Conservation (phyloP, 2,329 filamentous ascomycete genomes). For the Pezicula rhizophila region DNA sequence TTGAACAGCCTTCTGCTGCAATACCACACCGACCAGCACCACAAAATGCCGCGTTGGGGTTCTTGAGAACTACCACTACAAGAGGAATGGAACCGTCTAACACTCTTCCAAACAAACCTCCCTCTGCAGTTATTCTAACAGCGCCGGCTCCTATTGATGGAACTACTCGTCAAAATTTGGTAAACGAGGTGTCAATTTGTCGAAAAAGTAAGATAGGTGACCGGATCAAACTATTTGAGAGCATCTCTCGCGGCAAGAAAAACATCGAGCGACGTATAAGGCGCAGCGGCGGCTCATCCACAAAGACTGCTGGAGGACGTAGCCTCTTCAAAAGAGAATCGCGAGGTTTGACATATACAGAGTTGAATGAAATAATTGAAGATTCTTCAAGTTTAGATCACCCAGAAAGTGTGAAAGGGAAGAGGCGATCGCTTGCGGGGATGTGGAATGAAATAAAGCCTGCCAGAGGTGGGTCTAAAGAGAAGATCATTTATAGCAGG, state of each 20-base stretch:
- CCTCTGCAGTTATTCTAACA: background rate
- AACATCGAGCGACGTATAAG: background rate
- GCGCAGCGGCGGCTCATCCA: slow-evolving; percentile 9
- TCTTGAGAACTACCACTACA: background rate
- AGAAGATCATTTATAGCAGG: background rate
- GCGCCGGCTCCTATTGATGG: background rate
- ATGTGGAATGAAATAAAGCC: slow-evolving; percentile 7
- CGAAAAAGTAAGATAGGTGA: slow-evolving; percentile 18
- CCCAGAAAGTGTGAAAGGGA: background rate
- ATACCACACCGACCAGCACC: background rate
- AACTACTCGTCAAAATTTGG: slow-evolving; percentile 1
- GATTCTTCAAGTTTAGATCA: slow-evolving; percentile 1
- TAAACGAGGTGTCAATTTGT: background rate
- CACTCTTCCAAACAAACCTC: background rate
- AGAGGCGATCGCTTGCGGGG: slow-evolving; percentile 5
- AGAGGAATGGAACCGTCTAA: background rate
- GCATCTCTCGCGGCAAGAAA: background rate
- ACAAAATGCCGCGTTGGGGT: background rate
- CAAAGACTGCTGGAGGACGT: background rate
- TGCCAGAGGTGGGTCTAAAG: background rate
- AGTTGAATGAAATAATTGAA: slow-evolving; percentile 8
- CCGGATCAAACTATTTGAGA: slow-evolving; percentile 21
- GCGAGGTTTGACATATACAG: background rate
- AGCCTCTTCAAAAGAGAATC: background rate
- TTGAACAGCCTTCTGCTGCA: background rate